Evolutionary conservation across 2,329 filamentous ascomycete species (phyloP).

Genomic region (Chaetomium strumarium): DNA sequence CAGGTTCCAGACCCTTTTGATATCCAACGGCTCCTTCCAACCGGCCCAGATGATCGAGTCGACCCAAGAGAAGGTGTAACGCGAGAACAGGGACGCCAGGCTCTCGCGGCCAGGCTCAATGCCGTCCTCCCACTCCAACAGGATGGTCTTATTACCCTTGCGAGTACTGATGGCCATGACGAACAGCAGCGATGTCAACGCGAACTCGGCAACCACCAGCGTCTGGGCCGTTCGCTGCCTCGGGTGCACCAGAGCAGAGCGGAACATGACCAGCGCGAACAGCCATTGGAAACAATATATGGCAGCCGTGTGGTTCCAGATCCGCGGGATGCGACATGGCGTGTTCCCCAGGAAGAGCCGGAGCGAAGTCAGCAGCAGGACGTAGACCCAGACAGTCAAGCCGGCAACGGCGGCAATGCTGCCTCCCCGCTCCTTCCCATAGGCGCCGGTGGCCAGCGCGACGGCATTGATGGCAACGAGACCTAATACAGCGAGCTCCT

Average conservation of each 20-base stretch:
- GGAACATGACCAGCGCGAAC: constrained; percentile 69
- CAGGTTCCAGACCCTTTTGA: constrained; percentile 88
- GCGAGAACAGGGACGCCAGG: constrained; percentile 79
- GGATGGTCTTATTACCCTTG: constrained; percentile 84
- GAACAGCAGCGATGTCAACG: constrained; percentile 66
- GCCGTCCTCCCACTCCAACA: constrained; percentile 82
- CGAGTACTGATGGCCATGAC: constrained; percentile 73
- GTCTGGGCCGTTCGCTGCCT: constrained; percentile 55
- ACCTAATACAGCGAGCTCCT: constrained; percentile 68
- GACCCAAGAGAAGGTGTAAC: constrained; percentile 85
- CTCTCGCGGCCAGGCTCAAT: constrained; percentile 84
- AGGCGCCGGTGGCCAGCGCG: constrained; percentile 55
- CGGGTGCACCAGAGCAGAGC: constrained; percentile 77
- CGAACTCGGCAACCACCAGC: constrained; percentile 68
- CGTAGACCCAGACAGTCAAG: constrained; percentile 74
- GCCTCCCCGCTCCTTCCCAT: constrained; percentile 50
- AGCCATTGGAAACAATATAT: constrained; percentile 83
- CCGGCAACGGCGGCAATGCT: constrained; percentile 61
- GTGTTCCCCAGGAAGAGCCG: constrained; percentile 63
- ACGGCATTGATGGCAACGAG: constrained; percentile 64
- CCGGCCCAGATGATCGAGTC: constrained; percentile 85
- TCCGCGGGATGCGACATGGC: constrained; percentile 60
- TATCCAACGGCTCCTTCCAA: constrained; percentile 76
- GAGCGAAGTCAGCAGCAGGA: constrained; percentile 64
- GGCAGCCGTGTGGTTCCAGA: constrained; percentile 90